Conservation (phyloP, 2,329 filamentous ascomycete genomes). For the Fusarium sp. region DNA sequence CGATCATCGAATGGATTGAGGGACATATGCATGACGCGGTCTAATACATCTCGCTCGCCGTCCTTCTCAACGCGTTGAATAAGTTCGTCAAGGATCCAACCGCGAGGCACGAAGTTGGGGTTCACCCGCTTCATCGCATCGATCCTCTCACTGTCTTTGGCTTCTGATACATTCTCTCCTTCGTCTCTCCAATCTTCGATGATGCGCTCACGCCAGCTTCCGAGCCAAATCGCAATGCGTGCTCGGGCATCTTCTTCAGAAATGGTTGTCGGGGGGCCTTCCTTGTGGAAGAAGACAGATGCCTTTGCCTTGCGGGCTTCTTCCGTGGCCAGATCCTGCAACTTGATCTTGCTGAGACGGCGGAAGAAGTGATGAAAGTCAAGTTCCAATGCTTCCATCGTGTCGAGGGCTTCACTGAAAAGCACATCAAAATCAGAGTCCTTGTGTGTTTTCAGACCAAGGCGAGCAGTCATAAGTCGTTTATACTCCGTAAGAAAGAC, state of each 20-base stretch:
- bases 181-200: conserved; percentile 80
- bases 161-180: conserved; percentile 53
- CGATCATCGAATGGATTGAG: conserved; percentile 85
- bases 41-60: conserved; percentile 82
- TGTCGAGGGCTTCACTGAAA: conserved; percentile 86
- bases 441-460: conserved; percentile 79
- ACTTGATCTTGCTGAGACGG: conserved; percentile 73
- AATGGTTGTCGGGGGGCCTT: conserved; percentile 71
- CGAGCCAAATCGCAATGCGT: conserved; percentile 82
- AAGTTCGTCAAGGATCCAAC: conserved; percentile 94
- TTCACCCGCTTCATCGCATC: conserved; percentile 86
- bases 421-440: conserved; percentile 83
- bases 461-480: conserved; percentile 80
- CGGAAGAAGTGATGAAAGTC: conserved; percentile 98
- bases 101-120: conserved; percentile 90
- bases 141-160: conserved; percentile 72
- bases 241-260: conserved; percentile 74
- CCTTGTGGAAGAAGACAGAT: conserved; percentile 82
- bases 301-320: conserved; percentile 74
- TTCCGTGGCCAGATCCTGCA: conserved; percentile 74
- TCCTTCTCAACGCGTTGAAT: conserved; percentile 90
- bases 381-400: conserved; percentile 82
- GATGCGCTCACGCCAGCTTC: conserved; percentile 79
- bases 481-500: conserved; percentile 93
- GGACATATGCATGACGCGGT: conserved; percentile 84